Percentiles rank a stretch among this genome's conserved stretches.
Conservation (phyloP, 306 rosid species). For the Citrullus mucosospermus region DNA sequence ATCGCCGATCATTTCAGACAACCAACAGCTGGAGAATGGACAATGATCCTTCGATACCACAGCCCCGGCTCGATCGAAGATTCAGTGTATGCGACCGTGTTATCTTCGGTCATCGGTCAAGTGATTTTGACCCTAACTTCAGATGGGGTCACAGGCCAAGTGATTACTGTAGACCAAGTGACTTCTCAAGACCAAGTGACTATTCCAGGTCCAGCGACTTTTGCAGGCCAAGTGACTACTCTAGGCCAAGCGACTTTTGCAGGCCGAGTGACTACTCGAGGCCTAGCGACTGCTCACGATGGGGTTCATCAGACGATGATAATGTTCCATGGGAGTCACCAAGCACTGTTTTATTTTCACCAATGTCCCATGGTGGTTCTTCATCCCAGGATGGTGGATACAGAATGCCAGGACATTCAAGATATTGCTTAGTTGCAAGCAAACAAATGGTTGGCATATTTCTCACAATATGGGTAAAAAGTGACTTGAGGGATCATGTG, state of each 20-base stretch:
- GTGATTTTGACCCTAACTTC: slow-evolving; percentile 61
- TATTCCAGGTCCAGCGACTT: slow-evolving; percentile 26
- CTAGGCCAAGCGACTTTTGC: slow-evolving; percentile 18
- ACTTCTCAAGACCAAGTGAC: slow-evolving; percentile 50
- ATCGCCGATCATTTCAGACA: slow-evolving; percentile 87
- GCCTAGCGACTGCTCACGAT: slow-evolving; percentile 68
- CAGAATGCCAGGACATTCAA: slow-evolving; percentile 63
- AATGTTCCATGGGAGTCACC: slow-evolving; percentile 85
- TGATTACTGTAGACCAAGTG: slow-evolving; percentile 78
- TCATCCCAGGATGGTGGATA: slow-evolving; percentile 69
- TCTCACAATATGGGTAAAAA: slow-evolving; percentile 92
- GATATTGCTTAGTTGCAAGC: slow-evolving; percentile 94
- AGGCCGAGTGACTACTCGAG: slow-evolving; percentile 25
- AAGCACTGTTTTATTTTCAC: slow-evolving; percentile 76
- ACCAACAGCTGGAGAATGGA: slow-evolving; percentile 81
- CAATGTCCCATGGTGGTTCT: slow-evolving; percentile 66
- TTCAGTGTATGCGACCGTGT: slow-evolving; percentile 95
- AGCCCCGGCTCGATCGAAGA: slow-evolving; percentile 77
- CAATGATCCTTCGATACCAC: slow-evolving; percentile 59
- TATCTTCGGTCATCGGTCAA: slow-evolving; percentile 73
- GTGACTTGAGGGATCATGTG: slow-evolving; percentile 82
- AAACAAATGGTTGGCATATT: slow-evolving; percentile 99
- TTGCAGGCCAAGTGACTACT: slow-evolving; percentile 19
- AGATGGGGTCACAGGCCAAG: slow-evolving; percentile 86
- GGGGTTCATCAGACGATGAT: slow-evolving; percentile 98